phyloP scores from a whole-genome alignment of 148 eudicot genomes.

The Chenopodium formosanum region DNA sequence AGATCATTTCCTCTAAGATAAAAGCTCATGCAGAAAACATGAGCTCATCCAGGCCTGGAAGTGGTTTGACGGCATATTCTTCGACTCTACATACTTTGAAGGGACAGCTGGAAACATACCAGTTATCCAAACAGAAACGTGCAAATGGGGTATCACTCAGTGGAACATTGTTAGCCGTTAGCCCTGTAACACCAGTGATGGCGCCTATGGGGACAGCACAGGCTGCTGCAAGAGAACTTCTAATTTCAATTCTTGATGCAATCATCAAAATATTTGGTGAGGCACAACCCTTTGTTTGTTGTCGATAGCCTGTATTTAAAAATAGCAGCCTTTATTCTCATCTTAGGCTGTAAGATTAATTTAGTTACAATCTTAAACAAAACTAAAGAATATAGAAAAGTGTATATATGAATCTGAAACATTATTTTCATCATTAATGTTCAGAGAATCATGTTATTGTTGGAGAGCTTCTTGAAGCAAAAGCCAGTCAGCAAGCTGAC shows the following conservation, averaged over 20 bases:
- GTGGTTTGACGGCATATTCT: conserved; percentile 54
- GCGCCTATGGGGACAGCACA: conserved; percentile 95
- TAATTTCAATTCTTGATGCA: conserved; percentile 71
- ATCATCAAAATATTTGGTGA: conserved; percentile 86
- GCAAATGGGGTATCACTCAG: conserved; percentile 64
- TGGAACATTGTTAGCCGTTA: conserved; percentile 74
- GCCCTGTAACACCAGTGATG: conserved; percentile 96
- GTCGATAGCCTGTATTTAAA: not conserved
- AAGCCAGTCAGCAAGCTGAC: conserved; percentile 69
- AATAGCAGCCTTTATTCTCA: not conserved
- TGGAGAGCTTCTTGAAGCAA: conserved; percentile 94
- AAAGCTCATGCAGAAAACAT: conserved; percentile 68
- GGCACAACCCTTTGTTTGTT: conserved; percentile 26
- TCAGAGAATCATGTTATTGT: conserved; percentile 93
- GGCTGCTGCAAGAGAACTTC: conserved; percentile 81
- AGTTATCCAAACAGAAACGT: conserved; percentile 65
- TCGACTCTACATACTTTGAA: conserved; percentile 64
- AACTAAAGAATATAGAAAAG: not conserved
- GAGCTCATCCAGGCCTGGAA: conserved; percentile 54
- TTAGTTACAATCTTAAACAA: not conserved
- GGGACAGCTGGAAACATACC: conserved; percentile 73
- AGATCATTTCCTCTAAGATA: conserved; percentile 73
- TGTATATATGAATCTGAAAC: conserved; percentile 11
- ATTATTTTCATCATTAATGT: conserved; percentile 20
- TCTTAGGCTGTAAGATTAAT: not conserved